Conservation (phyloP, 148 eudicot genomes). For the Rhododendron kiyosumense region DNA sequence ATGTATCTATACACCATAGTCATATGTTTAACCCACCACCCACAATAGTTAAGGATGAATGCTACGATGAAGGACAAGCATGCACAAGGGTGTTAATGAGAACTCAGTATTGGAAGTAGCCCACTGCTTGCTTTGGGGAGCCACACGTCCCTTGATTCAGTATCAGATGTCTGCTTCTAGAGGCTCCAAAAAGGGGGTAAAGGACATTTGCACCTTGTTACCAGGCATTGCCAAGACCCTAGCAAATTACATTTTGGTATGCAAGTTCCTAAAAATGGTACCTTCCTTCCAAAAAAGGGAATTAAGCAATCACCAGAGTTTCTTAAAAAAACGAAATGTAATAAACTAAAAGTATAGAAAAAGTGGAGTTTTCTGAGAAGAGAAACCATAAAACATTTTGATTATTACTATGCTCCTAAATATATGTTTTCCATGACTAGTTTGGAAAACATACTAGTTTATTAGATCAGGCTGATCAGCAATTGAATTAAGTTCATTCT, state of each 20-base stretch:
- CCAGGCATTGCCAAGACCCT: too few species aligned
- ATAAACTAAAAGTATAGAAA: not conserved
- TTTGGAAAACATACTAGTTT: not conserved
- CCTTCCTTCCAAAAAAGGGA: not conserved
- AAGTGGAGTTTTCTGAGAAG: not conserved
- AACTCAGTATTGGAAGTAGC: not conserved
- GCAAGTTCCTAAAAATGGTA: not conserved
- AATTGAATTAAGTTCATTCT: not conserved
- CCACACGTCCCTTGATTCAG: not conserved
- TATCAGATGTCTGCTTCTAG: not conserved
- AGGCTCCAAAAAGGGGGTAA: not conserved
- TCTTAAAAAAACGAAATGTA: not conserved
- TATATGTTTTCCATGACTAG: not conserved
- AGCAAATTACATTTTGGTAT: not conserved
- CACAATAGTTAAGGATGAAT: constrained; percentile 3
- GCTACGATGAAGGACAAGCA: not conserved
- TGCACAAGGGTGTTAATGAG: not conserved
- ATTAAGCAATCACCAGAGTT: not conserved
- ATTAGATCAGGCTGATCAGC: too few species aligned
- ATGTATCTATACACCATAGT: not conserved
- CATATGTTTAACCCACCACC: not conserved
- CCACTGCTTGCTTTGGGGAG: not conserved
- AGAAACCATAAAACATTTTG: not conserved
- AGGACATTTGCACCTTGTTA: not conserved
- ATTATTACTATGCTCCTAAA: not conserved